phyloP scores from a whole-genome alignment of 208 protist genomes.

The Wallacemonas sp. region DNA sequence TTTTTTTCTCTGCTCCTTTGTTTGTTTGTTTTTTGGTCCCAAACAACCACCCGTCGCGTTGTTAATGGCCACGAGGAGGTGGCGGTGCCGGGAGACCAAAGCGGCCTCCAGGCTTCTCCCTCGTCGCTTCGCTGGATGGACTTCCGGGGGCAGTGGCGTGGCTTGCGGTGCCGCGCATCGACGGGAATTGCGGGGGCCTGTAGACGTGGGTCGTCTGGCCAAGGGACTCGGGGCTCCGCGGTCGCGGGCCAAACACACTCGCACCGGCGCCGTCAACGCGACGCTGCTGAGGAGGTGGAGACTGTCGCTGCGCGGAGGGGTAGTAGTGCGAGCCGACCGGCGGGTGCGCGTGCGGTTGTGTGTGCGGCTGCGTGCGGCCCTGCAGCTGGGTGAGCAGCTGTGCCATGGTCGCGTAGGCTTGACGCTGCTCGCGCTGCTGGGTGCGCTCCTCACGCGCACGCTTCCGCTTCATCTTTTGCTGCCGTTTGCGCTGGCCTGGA shows the following conservation, averaged over 20 bases:
- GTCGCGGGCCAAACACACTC: too few relatives aligned
- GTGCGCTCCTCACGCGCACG: neutral
- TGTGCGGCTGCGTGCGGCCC: neutral
- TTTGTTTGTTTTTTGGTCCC: too few relatives aligned
- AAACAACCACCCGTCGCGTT: neutral
- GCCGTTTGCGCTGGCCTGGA: neutral
- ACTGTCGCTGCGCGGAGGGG: neutral
- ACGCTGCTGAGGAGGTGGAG: neutral
- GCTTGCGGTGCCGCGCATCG: neutral
- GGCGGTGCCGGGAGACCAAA: slow-evolving; percentile 25
- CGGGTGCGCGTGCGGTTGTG: neutral
- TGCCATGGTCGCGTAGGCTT: slow-evolving; percentile 16
- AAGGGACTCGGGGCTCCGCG: too few relatives aligned
- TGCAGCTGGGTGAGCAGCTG: slow-evolving; percentile 9
- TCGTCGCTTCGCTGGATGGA: neutral
- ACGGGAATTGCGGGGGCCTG: neutral
- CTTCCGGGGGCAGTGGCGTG: neutral
- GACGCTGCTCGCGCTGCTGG: neutral
- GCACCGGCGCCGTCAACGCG: neutral
- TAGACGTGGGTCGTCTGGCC: neutral
- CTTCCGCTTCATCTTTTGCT: slow-evolving; percentile 1
- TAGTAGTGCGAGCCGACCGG: neutral
- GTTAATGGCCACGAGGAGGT: too few relatives aligned
- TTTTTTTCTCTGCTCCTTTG: too few relatives aligned
- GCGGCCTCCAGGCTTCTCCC: neutral